phyloP scores from a whole-genome alignment of 345 rosid species.

The Reutealis trisperma region DNA sequence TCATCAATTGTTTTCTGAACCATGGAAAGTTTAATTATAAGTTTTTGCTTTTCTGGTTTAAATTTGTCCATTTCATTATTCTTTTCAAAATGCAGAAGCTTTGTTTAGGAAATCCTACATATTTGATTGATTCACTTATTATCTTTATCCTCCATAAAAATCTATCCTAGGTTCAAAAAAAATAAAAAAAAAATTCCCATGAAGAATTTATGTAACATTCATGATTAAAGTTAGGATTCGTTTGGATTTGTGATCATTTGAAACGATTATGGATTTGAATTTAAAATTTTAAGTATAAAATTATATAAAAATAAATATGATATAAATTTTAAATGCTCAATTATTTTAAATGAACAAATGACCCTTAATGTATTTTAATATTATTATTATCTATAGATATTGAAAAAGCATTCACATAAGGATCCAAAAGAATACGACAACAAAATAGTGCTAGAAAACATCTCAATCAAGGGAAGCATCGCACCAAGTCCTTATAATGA shows the following conservation, averaged over 20 bases:
- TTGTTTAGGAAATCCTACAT: neutral
- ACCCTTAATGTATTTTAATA: neutral
- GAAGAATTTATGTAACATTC: neutral
- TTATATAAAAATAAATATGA: no score
- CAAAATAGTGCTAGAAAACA: no score
- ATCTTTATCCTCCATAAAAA: no score
- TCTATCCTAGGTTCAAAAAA: no score
- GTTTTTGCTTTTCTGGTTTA: neutral
- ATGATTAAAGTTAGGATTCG: neutral
- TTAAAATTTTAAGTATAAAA: no score
- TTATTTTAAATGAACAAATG: no score
- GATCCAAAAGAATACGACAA: neutral
- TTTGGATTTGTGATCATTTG: no score
- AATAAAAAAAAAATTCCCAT: no score
- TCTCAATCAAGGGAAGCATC: neutral
- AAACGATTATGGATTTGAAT: no score
- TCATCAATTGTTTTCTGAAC: constrained; percentile 17
- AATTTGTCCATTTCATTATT: neutral
- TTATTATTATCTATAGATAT: neutral
- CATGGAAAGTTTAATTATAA: neutral
- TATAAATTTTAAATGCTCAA: no score
- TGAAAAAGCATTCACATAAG: neutral
- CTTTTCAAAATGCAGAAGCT: neutral
- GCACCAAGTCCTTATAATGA: neutral
- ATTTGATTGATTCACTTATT: neutral